phyloP scores from a whole-genome alignment of 305 asterid species.

The Ajuga reptans region DNA sequence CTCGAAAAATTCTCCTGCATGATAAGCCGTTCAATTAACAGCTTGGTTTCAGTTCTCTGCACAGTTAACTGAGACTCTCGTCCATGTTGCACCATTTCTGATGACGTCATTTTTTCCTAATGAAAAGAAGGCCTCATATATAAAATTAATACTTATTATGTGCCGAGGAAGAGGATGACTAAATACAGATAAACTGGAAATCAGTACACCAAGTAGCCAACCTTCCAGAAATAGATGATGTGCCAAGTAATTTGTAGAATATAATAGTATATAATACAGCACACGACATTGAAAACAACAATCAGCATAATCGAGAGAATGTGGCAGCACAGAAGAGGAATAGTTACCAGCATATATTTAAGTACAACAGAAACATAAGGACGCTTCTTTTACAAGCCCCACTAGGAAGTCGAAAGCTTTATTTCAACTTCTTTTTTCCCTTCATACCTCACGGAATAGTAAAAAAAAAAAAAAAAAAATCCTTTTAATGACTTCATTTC shows the following conservation, averaged over 20 bases:
- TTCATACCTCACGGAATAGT: not conserved
- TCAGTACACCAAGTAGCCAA: not conserved
- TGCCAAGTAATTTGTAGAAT: not conserved
- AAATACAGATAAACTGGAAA: not conserved
- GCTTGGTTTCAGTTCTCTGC: slow-evolving; percentile 17
- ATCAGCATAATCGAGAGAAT: not conserved
- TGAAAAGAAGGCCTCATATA: not conserved
- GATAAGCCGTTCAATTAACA: slow-evolving; percentile 21
- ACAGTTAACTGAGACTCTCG: slow-evolving; percentile 14
- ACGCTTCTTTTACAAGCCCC: not conserved
- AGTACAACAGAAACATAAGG: not conserved
- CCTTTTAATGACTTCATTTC: not conserved
- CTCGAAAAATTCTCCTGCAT: slow-evolving; percentile 22
- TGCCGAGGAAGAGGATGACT: too few relatives aligned
- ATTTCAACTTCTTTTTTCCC: not conserved
- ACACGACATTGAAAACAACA: not conserved
- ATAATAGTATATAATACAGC: not conserved
- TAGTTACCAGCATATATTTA: not conserved
- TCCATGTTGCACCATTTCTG: slow-evolving; percentile 11
- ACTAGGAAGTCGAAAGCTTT: not conserved
- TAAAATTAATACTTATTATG: too few relatives aligned
- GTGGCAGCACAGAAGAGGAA: not conserved
- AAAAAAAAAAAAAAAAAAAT: too few relatives aligned
- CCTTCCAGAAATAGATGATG: not conserved
- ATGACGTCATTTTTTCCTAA: slow-evolving; percentile 7